Evolutionary conservation across 306 rosid species (phyloP), one percentile per base, ranked within the genome.

Genomic region (Quercus suber): DNA sequence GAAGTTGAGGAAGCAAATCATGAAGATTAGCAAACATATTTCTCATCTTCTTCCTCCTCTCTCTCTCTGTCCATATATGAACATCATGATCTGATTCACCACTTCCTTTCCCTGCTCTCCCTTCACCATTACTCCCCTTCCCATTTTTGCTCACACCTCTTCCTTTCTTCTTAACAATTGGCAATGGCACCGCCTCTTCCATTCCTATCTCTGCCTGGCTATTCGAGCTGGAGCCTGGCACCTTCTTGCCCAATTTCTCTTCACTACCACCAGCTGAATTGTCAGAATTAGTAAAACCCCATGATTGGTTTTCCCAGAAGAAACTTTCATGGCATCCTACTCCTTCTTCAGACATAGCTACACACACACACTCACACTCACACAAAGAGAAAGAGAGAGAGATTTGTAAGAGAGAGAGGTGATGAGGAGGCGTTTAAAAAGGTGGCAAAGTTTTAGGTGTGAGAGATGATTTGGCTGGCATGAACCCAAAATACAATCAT

Each of bases 41-140:
- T 77, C 84, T 88, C 96, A 95, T 91, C 90, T 89, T 95, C 87
- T 89, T 95, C 84, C 98, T 88, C 81, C 98, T 89, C 73, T 95
- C 92, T 79, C 97, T 91, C 83, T 94, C 97, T 0, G 92, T 86
- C 91, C 88, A 87, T 28, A 92, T 89, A 37, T 92, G 95, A 25
- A 84, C 64, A 10, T 87, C 93, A 81, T 91, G 89, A 33, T 83
- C 87, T 5, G 85, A 77, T 65, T 80, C 86, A 0, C 53, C 86
- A 21, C 17, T 21, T 0, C 14, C 57, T 14, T 73, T 82, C 35
- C 74, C 75, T 25, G 35, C 60, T 60, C 49, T 75, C 27, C 11
- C 72, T 23, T 60, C 70, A 57, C 20, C 28, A 52, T 14, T 73
- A 5, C 13, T 27, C 23, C 52, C 79, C 4, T 69, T 78, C 20